Evolutionary conservation across 495 filamentous ascomycete species (phyloP).

Genomic region (Penicillium psychrofluorescens): DNA sequence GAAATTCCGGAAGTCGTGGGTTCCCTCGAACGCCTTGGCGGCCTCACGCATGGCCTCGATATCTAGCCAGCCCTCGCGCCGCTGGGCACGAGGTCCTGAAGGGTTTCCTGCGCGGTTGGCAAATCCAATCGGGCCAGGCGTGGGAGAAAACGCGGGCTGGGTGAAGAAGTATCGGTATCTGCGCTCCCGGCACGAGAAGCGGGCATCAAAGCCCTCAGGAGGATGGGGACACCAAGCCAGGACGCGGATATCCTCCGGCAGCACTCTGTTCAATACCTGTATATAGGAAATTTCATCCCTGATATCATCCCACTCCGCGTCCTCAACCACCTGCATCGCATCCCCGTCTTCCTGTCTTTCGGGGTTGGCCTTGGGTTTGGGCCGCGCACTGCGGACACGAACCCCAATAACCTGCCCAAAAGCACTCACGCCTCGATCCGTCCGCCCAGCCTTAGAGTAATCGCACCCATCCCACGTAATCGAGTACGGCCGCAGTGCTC

Average conservation of each 20-base stretch:
- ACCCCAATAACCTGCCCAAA: slow-evolving; percentile 93
- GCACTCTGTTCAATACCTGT: slow-evolving; percentile 71
- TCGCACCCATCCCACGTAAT: slow-evolving; percentile 73
- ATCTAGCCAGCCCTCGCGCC: slow-evolving; percentile 59
- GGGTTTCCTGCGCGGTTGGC: slow-evolving; percentile 12
- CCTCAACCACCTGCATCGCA: slow-evolving; percentile 16
- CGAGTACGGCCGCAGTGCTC: slow-evolving; percentile 28
- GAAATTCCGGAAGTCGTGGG: slow-evolving; percentile 95
- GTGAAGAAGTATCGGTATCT: slow-evolving; percentile 97
- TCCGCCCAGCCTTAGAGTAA: slow-evolving; percentile 91
- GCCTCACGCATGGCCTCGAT: slow-evolving; percentile 80
- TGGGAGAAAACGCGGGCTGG: slow-evolving; percentile 73
- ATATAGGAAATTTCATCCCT: slow-evolving; percentile 78
- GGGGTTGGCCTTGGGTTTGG: slow-evolving; percentile 25
- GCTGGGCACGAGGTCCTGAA: slow-evolving; percentile 19
- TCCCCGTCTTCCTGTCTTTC: slow-evolving; percentile 14
- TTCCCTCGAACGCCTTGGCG: slow-evolving; percentile 68
- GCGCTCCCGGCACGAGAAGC: slow-evolving; percentile 87
- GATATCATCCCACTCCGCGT: slow-evolving; percentile 61
- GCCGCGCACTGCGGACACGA: slow-evolving; percentile 70
- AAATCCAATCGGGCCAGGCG: slow-evolving; percentile 30
- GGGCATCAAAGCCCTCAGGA: slow-evolving; percentile 73
- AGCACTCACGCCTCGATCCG: slow-evolving; percentile 87
- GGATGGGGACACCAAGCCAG: slow-evolving; percentile 88
- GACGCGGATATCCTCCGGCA: slow-evolving; percentile 82